A percentile compares a stretch with the other conserved stretches of the same genome.
phyloP scores from a whole-genome alignment of 108 stramenopile species.

The Cyclotella sp. region DNA sequence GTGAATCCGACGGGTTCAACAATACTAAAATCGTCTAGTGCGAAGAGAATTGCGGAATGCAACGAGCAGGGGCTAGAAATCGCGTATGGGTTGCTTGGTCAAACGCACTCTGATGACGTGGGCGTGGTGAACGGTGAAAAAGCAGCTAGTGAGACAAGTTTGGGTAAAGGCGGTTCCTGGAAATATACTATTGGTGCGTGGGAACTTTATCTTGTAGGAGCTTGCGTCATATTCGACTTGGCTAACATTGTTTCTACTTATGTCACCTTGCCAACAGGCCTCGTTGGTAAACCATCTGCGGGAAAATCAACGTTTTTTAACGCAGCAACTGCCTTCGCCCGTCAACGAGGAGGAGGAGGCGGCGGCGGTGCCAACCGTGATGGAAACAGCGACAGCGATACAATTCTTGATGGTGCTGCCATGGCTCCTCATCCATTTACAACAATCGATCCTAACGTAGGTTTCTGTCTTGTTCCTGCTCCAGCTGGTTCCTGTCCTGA shows the following conservation, averaged over 20 bases:
- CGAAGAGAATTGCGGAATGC: constrained; percentile 56
- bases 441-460: constrained; percentile 94
- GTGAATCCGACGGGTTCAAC: constrained; percentile 4
- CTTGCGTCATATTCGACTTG: no score
- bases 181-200: constrained; percentile 36
- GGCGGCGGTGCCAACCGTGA: constrained; percentile 31
- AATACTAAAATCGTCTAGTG: constrained; percentile 36
- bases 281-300: constrained; percentile 87
- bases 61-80: constrained; percentile 68
- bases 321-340: constrained; percentile 84
- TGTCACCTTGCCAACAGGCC: constrained; percentile 54
- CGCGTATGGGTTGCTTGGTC: constrained; percentile 49
- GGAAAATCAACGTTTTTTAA: constrained; percentile 92
- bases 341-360: constrained; percentile 63
- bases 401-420: constrained; percentile 76
- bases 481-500: constrained; percentile 71
- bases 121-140: constrained; percentile 8
- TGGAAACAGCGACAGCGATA: constrained; percentile 8
- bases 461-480: constrained; percentile 80
- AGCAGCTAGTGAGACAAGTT: background rate
- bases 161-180: constrained; percentile 49
- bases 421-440: constrained; percentile 94
- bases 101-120: constrained; percentile 17
- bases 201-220: constrained; percentile 32
- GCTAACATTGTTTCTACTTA: no score